A percentile compares a stretch with the other conserved stretches of the same genome.
Conservation (phyloP, 2,329 filamentous ascomycete species). For the Stagonosporopsis cucurbitacearum region DNA sequence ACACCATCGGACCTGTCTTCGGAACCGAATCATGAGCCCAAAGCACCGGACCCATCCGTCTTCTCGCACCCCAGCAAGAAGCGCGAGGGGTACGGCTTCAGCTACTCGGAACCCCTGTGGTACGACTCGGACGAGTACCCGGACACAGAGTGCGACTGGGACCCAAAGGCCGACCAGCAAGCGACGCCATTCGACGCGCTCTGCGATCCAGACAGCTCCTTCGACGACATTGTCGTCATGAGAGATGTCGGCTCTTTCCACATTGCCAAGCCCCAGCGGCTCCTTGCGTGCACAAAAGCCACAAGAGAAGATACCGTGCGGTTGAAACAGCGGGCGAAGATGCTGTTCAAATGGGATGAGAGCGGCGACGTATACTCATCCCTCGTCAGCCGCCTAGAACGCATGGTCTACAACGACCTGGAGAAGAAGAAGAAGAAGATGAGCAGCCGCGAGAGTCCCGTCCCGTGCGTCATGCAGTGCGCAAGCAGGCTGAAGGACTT, state of each 20-base stretch:
- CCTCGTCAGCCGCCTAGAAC: slow-evolving; percentile 17
- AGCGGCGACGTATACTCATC: slow-evolving; percentile 24
- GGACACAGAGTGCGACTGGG: slow-evolving; percentile 29
- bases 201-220: slow-evolving; percentile 23
- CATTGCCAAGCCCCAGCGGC: slow-evolving; percentile 23
- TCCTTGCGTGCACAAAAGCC: slow-evolving; percentile 33
- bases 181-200: background rate
- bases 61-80: slow-evolving; percentile 28
- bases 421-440: slow-evolving; percentile 6
- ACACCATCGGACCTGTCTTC: slow-evolving; percentile 12
- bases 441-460: background rate
- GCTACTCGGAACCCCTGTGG: slow-evolving; percentile 30
- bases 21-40: slow-evolving; percentile 1
- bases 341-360: slow-evolving; percentile 28
- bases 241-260: slow-evolving; percentile 30
- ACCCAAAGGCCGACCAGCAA: slow-evolving; percentile 12
- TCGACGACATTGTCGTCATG: slow-evolving; percentile 33
- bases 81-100: slow-evolving; percentile 35
- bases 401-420: slow-evolving; percentile 11
- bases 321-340: slow-evolving; percentile 24
- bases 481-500: slow-evolving; percentile 28
- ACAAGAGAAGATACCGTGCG: slow-evolving; percentile 28
- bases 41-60: slow-evolving; percentile 12
- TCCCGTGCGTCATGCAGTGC: slow-evolving; percentile 10
- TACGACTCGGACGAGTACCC: slow-evolving; percentile 34